phyloP scores from a whole-genome alignment of 495 filamentous ascomycete species.

The Clavariopsis aquatica region DNA sequence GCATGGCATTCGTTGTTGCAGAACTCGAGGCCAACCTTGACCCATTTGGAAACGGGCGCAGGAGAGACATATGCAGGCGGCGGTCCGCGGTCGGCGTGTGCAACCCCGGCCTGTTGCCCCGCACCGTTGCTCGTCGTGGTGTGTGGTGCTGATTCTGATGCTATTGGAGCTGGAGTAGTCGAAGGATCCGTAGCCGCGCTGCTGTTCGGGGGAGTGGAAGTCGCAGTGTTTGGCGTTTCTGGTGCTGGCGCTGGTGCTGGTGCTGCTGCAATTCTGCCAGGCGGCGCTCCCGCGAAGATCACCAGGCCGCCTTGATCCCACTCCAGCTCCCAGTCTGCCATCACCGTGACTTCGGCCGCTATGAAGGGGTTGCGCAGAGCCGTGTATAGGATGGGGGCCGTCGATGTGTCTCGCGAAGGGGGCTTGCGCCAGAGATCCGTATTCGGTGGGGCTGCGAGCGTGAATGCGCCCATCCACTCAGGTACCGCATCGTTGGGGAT shows the following conservation, averaged over 20 bases:
- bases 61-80: conserved; percentile 40
- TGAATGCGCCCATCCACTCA: conserved; percentile 59
- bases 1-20: conserved; percentile 55
- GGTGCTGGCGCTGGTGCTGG: conserved; percentile 11
- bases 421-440: conserved; percentile 55
- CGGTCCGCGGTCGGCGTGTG: conserved; percentile 14
- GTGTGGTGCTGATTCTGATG: not conserved
- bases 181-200: conserved; percentile 9
- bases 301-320: conserved; percentile 70
- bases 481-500: conserved; percentile 52
- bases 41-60: conserved; percentile 55
- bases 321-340: conserved; percentile 61
- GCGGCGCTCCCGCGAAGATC: conserved; percentile 44
- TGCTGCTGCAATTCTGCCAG: conserved; percentile 30
- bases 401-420: conserved; percentile 57
- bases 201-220: conserved; percentile 1
- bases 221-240: conserved; percentile 2
- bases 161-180: not conserved
- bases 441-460: conserved; percentile 57
- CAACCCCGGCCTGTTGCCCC: conserved; percentile 17
- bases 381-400: conserved; percentile 60
- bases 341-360: conserved; percentile 61
- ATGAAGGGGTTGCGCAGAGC: conserved; percentile 56
- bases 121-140: conserved; percentile 9
- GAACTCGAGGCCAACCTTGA: conserved; percentile 62